Conservation (phyloP, 148 eudicot genomes). For the Diospyros kaki region DNA sequence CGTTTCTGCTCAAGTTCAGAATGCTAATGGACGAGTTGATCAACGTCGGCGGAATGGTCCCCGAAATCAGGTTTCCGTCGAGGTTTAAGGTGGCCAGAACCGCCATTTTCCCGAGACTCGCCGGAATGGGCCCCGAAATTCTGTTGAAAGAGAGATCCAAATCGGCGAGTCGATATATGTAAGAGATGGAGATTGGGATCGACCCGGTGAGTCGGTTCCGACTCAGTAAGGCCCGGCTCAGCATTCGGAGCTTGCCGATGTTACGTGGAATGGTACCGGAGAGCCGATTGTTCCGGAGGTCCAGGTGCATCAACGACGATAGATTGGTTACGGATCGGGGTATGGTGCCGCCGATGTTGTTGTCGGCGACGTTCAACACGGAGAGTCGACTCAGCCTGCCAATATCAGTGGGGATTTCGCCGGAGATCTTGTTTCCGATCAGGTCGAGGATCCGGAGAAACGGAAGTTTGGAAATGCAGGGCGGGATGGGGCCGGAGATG, state of each 20-base stretch:
- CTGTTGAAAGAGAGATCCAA: slow-evolving; percentile 70
- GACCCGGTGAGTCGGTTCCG: slow-evolving; percentile 52
- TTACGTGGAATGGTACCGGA: slow-evolving; percentile 51
- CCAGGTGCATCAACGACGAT: slow-evolving; percentile 61
- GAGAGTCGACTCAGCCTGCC: slow-evolving; percentile 62
- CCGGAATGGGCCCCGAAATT: slow-evolving; percentile 57
- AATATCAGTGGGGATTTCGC: slow-evolving; percentile 54
- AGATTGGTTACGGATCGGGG: slow-evolving; percentile 57
- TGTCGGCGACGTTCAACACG: slow-evolving; percentile 75
- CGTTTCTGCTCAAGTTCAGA: slow-evolving; percentile 66
- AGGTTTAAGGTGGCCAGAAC: slow-evolving; percentile 68
- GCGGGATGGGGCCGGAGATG: slow-evolving; percentile 64
- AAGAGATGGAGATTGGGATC: slow-evolving; percentile 51
- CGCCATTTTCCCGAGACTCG: slow-evolving; percentile 55
- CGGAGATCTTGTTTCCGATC: slow-evolving; percentile 57
- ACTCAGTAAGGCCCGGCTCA: slow-evolving; percentile 73
- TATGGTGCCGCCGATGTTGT: slow-evolving; percentile 44
- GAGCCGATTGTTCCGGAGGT: slow-evolving; percentile 55
- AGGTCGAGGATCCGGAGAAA: slow-evolving; percentile 67
- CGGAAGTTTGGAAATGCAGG: slow-evolving; percentile 43
- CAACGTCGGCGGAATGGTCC: slow-evolving; percentile 48
- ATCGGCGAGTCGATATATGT: slow-evolving; percentile 65
- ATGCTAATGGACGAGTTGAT: slow-evolving; percentile 53
- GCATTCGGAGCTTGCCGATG: slow-evolving; percentile 58
- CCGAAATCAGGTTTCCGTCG: slow-evolving; percentile 61